Conservation (phyloP, 1,139 yeast species). For the Saccharomyces hybrid region DNA sequence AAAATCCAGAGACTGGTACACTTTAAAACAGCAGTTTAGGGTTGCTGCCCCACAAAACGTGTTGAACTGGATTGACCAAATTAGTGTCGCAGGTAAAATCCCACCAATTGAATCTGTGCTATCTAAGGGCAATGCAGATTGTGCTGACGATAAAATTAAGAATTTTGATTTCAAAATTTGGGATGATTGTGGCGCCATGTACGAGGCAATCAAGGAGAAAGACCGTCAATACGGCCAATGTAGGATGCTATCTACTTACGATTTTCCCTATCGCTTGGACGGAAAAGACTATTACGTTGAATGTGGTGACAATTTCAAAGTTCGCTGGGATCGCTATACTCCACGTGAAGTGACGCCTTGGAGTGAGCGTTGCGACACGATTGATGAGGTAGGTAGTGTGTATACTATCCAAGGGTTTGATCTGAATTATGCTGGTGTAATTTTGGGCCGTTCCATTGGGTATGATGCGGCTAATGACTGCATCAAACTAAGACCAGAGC, state of each 20-base stretch:
- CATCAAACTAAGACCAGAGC: slow-evolving; percentile 30
- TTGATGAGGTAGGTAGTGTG: slow-evolving; percentile 39
- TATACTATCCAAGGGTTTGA: slow-evolving; percentile 40
- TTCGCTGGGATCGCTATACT: slow-evolving; percentile 38
- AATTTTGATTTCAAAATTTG: slow-evolving; percentile 35
- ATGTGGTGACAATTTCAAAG: slow-evolving; percentile 35
- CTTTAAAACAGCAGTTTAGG: slow-evolving; percentile 35
- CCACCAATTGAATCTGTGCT: slow-evolving; percentile 13
- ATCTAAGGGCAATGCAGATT: slow-evolving; percentile 23
- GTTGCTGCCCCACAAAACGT: slow-evolving; percentile 35
- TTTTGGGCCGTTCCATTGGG: slow-evolving; percentile 35
- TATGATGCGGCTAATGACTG: slow-evolving; percentile 32
- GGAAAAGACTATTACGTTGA: slow-evolving; percentile 37
- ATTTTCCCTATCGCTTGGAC: slow-evolving; percentile 37
- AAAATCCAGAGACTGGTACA: slow-evolving; percentile 20
- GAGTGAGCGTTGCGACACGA: slow-evolving; percentile 37
- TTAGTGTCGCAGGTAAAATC: slow-evolving; percentile 31
- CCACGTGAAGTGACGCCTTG: slow-evolving; percentile 36
- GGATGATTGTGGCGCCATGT: slow-evolving; percentile 36
- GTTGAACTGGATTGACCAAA: slow-evolving; percentile 33
- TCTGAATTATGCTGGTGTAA: slow-evolving; percentile 38
- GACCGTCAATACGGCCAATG: slow-evolving; percentile 34
- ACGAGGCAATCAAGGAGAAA: slow-evolving; percentile 25
- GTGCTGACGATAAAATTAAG: slow-evolving; percentile 4
- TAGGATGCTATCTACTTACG: slow-evolving; percentile 36